These are phyloP conservation scores for Gleditsia sinensis DNA, from an alignment of 306 rosid species.

Conservation along the genomic window DNA sequence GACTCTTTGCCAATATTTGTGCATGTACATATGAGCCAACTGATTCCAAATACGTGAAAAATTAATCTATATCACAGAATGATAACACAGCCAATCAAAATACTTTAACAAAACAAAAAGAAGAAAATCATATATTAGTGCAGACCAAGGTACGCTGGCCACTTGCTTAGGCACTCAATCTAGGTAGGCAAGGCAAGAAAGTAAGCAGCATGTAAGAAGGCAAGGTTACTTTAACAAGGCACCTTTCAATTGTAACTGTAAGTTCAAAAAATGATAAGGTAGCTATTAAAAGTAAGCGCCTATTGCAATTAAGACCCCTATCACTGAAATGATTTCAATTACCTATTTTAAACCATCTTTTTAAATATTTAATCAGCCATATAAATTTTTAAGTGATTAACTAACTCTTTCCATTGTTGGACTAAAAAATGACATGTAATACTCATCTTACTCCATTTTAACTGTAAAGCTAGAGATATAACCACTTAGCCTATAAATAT, in stretches of 20 bases:
- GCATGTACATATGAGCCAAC: conserved; percentile 20
- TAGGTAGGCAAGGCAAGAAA: conserved; percentile 14
- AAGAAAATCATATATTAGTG: neutral
- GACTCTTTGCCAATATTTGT: neutral
- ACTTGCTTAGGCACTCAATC: conserved; percentile 16
- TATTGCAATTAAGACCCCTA: neutral
- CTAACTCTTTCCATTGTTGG: conserved; percentile 18
- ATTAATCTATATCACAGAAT: conserved; percentile 17
- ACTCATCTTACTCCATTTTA: neutral
- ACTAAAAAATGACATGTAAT: neutral
- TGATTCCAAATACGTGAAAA: conserved; percentile 27
- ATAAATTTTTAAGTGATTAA: no score
- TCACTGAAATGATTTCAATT: neutral
- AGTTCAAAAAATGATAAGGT: conserved; percentile 14
- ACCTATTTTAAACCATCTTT: neutral
- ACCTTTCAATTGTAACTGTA: neutral
- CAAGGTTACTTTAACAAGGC: conserved; percentile 14
- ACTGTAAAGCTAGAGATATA: neutral
- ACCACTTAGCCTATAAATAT: neutral
- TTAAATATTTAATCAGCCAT: neutral
- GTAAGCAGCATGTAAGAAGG: conserved; percentile 30
- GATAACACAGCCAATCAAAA: conserved; percentile 35
- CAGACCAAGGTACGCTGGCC: conserved; percentile 16
- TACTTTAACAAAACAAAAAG: neutral
- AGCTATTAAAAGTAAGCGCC: conserved; percentile 3